Evolutionary conservation across 1,284 basidiomycete species (phyloP), one percentile per base, ranked within the genome.

Genomic region (Ganoderma resinaceum): DNA sequence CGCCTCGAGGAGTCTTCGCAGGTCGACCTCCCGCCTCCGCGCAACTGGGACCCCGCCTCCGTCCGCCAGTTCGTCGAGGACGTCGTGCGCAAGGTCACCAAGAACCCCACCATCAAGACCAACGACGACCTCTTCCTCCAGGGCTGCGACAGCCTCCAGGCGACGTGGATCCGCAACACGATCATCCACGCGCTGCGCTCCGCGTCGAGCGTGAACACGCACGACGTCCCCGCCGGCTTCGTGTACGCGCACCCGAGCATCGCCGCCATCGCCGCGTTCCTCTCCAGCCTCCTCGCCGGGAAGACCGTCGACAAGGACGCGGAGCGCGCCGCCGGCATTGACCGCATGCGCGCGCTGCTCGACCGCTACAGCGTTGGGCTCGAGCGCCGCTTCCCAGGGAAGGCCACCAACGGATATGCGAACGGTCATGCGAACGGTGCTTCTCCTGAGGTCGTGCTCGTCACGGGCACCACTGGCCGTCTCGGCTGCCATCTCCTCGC

Each of bases 141-240:
- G 52, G 81, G 82, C 7, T 80, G 79, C 61, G 82, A 83, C 66
- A 82, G 80, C 67, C 70, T 82, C 33, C 78, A 80, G 67, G 78
- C 81, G 6, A 80, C 78, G 0, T 81, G 77, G 76, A 80, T 82
- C 40, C 75, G 81, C 11, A 82, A 80, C 70, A 74, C 77, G 6
- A 61, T 82, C 53, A 55, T 77, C 6, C 74, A 76, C 53, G 76
- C 74, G 14, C 66, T 81, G n/a, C 73, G 75, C 38, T 64, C 70
- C 35, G 62, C 76, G 4, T 71, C 73, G 2, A 70, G 63, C 31
- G 63, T 72, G 12, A 68, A 65, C 53, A 70, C 66, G 18, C 67
- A 71, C 66, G 69, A 68, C 1, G 55, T 80, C 8, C 66, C 78
- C 0, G 33, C 62, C 3, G 78, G 74, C 67, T 76, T 82, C 66